Percentiles rank a stretch among this genome's conserved stretches.
Conservation (phyloP, 2,329 filamentous ascomycete genomes). For the Ceratocystis diversiconidia region DNA sequence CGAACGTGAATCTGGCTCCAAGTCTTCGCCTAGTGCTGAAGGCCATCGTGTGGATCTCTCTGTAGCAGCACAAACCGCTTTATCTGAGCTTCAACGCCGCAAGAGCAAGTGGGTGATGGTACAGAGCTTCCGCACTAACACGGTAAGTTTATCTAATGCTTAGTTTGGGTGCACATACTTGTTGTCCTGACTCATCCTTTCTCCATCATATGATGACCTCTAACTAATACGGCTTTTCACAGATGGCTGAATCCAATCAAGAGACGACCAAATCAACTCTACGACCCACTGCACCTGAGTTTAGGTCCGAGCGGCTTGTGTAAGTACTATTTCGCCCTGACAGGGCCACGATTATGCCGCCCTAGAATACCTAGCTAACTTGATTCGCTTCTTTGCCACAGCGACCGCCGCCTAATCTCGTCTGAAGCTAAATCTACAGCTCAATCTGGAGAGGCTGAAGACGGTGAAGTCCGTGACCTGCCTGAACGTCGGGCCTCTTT, state of each 20-base stretch:
- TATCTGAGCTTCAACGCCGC: conserved; percentile 53
- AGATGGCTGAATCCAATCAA: conserved; percentile 2
- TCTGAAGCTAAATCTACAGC: not conserved
- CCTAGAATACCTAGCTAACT: too few species aligned
- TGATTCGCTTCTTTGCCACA: not conserved
- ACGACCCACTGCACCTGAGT: conserved; percentile 47
- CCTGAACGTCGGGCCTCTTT: conserved; percentile 19
- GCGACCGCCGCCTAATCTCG: not conserved
- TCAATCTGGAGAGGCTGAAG: conserved; percentile 43
- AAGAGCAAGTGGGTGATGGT: conserved; percentile 59
- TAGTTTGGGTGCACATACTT: conserved; percentile 14
- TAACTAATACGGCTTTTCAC: too few species aligned
- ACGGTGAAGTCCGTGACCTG: conserved; percentile 45
- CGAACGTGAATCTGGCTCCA: conserved; percentile 42
- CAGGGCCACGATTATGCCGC: too few species aligned
- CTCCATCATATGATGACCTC: not conserved
- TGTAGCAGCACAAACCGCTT: conserved; percentile 55
- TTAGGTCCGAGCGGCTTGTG: conserved; percentile 40
- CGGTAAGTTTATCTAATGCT: conserved; percentile 31
- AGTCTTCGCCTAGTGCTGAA: conserved; percentile 31
- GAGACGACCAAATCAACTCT: conserved; percentile 29
- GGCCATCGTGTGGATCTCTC: conserved; percentile 59
- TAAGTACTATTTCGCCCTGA: conserved; percentile 18
- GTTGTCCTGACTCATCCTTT: conserved; percentile 14
- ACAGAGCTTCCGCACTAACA: conserved; percentile 54